phyloP scores from a whole-genome alignment of 2,329 filamentous ascomycete genomes.

The Aspergillus terreus region DNA sequence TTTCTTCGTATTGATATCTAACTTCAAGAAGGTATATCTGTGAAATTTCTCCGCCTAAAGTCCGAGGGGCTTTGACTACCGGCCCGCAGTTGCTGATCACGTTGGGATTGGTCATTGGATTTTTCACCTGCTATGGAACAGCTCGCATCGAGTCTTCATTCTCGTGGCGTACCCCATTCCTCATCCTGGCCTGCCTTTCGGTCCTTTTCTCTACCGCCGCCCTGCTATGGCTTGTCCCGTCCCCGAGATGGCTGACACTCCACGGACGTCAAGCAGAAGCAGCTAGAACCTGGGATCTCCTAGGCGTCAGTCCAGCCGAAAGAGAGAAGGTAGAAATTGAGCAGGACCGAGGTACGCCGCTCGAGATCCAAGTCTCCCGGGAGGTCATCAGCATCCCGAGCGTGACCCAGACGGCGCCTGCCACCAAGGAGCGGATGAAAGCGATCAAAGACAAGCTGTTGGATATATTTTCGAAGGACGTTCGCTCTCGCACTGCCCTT shows the following conservation, averaged over 20 bases:
- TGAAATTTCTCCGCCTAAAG: slow-evolving; percentile 55
- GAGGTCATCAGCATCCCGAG: slow-evolving; percentile 4
- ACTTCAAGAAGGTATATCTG: slow-evolving; percentile 45
- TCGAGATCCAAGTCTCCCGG: slow-evolving; percentile 2
- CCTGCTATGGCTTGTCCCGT: slow-evolving; percentile 50
- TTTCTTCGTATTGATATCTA: slow-evolving; percentile 23
- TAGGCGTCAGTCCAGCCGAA: slow-evolving; percentile 45
- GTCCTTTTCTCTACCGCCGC: slow-evolving; percentile 35
- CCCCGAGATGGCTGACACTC: slow-evolving; percentile 55
- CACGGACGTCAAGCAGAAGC: slow-evolving; percentile 49
- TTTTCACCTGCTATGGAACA: slow-evolving; percentile 59
- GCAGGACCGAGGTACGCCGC: slow-evolving; percentile 13
- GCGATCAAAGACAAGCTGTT: slow-evolving; percentile 20
- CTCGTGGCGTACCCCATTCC: slow-evolving; percentile 56
- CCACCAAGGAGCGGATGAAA: slow-evolving; percentile 4
- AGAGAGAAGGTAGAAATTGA: slow-evolving; percentile 48
- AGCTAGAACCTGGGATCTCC: slow-evolving; percentile 35
- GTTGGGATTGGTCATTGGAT: slow-evolving; percentile 52
- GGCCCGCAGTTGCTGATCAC: slow-evolving; percentile 53
- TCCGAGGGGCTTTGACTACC: slow-evolving; percentile 50
- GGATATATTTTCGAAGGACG: slow-evolving; percentile 38
- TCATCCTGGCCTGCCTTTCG: slow-evolving; percentile 45
- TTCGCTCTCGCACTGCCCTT: slow-evolving; percentile 47
- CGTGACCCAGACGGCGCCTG: neutral
- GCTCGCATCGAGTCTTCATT: slow-evolving; percentile 45